Evolutionary conservation across 176 grass and related monocot species (phyloP), one percentile per base, ranked within the genome.

Genomic region (Bonia amplexicaulis): DNA sequence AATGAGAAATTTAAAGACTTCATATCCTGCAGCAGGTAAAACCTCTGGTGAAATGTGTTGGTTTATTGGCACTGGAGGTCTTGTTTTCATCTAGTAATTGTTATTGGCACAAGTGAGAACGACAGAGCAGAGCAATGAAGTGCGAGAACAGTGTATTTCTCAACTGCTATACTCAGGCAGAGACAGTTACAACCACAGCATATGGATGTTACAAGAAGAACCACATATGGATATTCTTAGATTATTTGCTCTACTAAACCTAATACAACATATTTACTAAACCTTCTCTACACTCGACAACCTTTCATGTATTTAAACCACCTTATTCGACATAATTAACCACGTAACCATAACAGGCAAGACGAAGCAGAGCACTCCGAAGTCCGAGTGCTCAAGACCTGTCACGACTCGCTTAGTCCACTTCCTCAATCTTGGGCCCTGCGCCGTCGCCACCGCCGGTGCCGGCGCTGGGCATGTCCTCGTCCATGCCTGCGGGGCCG

Each of bases 341-440:
- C 7, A 37, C 26, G 69, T 26, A 9, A 51, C 80, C 54, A 61
- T n/a, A 5, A 62, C 55, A 62, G 22, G 44, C 26, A n/a, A 40
- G 66, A 86, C 29, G 5, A 65, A 3, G 7, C 26, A 58, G 9
- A 73, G 15, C 11, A 19, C 22, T 27, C 41, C 2, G 5, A 12
- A 47, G 12, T 47, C 11, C 11, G 20, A 29, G 10, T 9, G n/a
- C 17, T 46, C 33, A 73, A 9, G 23, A 84, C 63, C 4, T 71
- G 25, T 6, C 49, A 29, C 66, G 37, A 40, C 20, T 48, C 58
- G 60, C 79, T 94, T 77, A 97, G 78, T 97, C 92, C 23, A 97
- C 94, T 31, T 97, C 90, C 76, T 97, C 94, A 29, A 97, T 97
- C 85, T 94, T 94, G 5, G 92, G 92, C 14, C 92, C 94, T 5